Evolutionary conservation across 495 filamentous ascomycete genomes (phyloP).

Genomic region (Penicillium salamii): DNA sequence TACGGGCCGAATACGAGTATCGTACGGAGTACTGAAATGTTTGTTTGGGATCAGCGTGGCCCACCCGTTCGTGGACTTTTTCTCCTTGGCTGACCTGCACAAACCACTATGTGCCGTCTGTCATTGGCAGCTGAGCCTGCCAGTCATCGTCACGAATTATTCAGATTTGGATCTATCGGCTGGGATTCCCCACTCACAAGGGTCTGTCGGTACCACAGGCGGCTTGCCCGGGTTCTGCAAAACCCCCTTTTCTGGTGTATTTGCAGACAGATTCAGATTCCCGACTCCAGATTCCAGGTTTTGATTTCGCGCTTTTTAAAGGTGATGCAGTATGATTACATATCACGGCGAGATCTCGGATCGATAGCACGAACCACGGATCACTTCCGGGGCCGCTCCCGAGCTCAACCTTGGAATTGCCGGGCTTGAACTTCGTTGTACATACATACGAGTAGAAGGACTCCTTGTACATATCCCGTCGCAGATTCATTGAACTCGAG

Average conservation of each 20-base stretch:
- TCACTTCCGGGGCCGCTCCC: no score
- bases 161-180: constrained; percentile 22
- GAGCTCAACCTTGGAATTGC: no score
- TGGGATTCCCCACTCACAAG: constrained; percentile 10
- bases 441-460: no score
- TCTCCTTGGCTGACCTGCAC: constrained; percentile 13
- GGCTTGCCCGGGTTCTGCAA: no score
- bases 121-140: constrained; percentile 17
- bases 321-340: no score
- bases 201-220: constrained; percentile 4
- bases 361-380: no score
- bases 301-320: no score
- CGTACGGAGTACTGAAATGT: background rate
- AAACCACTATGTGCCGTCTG: constrained; percentile 10
- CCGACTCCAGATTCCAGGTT: background rate
- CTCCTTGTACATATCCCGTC: no score
- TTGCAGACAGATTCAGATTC: background rate
- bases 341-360: no score
- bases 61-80: constrained; percentile 25
- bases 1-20: background rate
- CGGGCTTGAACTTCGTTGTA: no score
- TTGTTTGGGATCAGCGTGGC: constrained; percentile 18
- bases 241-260: no score
- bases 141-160: constrained; percentile 18
- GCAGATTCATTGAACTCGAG: no score